Percentiles rank a stretch among this genome's conserved stretches.
Conservation (phyloP, 2,329 filamentous ascomycete genomes). For the Aspergillus sp. region DNA sequence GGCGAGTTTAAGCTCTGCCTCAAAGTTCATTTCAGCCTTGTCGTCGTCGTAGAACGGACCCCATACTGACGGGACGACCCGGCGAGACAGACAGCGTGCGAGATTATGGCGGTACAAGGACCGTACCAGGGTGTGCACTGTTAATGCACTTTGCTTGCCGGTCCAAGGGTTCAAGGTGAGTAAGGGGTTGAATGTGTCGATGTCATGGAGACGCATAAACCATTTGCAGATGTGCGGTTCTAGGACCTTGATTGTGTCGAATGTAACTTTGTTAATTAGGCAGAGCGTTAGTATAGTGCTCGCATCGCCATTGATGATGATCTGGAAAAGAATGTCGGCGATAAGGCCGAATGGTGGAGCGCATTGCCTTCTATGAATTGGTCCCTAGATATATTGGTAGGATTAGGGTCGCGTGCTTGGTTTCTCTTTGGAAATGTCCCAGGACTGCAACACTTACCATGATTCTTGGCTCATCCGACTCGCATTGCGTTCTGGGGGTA, state of each 20-base stretch:
- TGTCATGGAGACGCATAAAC: conserved; percentile 48
- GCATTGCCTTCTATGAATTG: conserved; percentile 10
- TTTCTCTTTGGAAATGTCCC: neutral
- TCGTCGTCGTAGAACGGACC: conserved; percentile 26
- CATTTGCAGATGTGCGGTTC: conserved; percentile 28
- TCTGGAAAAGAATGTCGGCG: conserved; percentile 30
- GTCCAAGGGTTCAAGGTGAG: conserved; percentile 42
- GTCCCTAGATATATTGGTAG: conserved; percentile 9
- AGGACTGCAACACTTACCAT: conserved; percentile 1
- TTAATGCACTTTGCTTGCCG: conserved; percentile 21
- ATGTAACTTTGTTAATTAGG: conserved; percentile 27
- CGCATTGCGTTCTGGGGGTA: conserved; percentile 4
- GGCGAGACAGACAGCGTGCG: conserved; percentile 20
- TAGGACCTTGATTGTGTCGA: conserved; percentile 25
- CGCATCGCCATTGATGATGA: conserved; percentile 28
- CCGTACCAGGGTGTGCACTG: conserved; percentile 23
- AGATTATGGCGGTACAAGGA: conserved; percentile 24
- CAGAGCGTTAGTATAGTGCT: conserved; percentile 23
- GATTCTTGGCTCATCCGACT: conserved; percentile 1
- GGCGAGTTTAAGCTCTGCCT: conserved; percentile 26
- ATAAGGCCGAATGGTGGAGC: conserved; percentile 22
- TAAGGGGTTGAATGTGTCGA: conserved; percentile 57
- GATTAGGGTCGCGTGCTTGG: conserved; percentile 10
- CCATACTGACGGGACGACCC: conserved; percentile 29
- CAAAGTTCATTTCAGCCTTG: conserved; percentile 24